Conservation (phyloP, 495 filamentous ascomycete genomes). For the Tuber brumale region DNA sequence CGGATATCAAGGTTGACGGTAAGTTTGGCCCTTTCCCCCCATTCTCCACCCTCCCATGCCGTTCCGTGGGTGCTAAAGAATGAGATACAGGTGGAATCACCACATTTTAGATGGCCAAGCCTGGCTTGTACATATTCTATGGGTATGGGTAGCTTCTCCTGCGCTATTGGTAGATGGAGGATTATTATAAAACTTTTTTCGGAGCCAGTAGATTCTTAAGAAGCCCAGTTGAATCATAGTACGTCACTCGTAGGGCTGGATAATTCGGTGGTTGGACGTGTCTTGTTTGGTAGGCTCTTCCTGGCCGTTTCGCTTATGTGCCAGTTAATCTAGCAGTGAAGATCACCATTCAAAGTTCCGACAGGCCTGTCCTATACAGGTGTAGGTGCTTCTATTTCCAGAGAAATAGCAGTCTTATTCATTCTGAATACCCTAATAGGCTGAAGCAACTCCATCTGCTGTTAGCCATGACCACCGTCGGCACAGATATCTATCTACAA, state of each 20-base stretch:
- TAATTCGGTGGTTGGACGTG: neutral
- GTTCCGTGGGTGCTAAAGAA: neutral
- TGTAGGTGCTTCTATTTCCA: neutral
- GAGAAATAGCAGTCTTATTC: neutral
- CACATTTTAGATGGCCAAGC: neutral
- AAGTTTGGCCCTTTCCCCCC: neutral
- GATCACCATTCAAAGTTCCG: neutral
- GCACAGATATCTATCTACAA: slow-evolving; percentile 4
- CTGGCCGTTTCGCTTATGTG: neutral
- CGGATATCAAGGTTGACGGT: slow-evolving; percentile 57
- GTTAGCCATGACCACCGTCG: neutral
- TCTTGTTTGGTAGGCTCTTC: neutral
- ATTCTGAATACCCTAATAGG: neutral
- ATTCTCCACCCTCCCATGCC: neutral
- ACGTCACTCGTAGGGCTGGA: neutral
- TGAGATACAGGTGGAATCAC: slow-evolving; percentile 1
- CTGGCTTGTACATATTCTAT: neutral
- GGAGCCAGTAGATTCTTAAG: neutral
- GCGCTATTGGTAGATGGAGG: neutral
- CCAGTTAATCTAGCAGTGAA: neutral
- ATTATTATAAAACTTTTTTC: neutral
- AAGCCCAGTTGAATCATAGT: neutral
- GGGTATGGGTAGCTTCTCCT: neutral
- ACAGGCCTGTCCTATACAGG: neutral
- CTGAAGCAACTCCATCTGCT: neutral